Conservation (phyloP, 139 green algal genomes). For the Tetraselmis chui region DNA sequence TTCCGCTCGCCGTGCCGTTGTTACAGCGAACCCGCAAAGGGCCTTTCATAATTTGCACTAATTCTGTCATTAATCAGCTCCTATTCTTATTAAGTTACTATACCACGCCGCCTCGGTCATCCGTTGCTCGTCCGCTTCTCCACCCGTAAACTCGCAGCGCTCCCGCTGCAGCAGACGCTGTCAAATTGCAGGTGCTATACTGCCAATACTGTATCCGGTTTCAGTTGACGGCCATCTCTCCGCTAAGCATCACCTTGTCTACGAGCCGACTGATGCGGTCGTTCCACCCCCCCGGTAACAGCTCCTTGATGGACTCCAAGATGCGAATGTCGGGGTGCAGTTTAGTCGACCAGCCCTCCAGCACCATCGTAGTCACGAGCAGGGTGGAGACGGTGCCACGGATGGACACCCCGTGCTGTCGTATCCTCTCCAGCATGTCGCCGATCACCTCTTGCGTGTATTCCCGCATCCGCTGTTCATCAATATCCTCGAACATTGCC, state of each 20-base stretch:
- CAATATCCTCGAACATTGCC: background rate
- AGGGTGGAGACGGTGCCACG: constrained; percentile 52
- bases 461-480: constrained; percentile 46
- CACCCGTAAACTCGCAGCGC: too few relatives aligned
- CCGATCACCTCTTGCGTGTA: constrained; percentile 65
- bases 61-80: too few relatives aligned
- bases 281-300: constrained; percentile 43
- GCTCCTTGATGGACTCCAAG: constrained; percentile 58
- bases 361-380: constrained; percentile 77
- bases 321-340: constrained; percentile 85
- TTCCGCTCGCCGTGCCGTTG: too few relatives aligned
- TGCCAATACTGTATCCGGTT: too few relatives aligned
- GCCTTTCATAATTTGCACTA: too few relatives aligned
- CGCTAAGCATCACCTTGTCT: constrained; percentile 37
- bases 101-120: too few relatives aligned
- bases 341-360: constrained; percentile 82
- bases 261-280: constrained; percentile 44
- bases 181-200: too few relatives aligned
- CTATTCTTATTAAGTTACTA: too few relatives aligned
- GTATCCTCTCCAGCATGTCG: constrained; percentile 71
- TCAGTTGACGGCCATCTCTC: too few relatives aligned
- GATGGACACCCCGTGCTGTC: constrained; percentile 56
- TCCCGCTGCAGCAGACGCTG: too few relatives aligned
- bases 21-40: too few relatives aligned
- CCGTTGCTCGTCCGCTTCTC: too few relatives aligned